Conservation (phyloP, 371 early-diverging fungal species). For the Paramicrosporidium saccamoebae region DNA sequence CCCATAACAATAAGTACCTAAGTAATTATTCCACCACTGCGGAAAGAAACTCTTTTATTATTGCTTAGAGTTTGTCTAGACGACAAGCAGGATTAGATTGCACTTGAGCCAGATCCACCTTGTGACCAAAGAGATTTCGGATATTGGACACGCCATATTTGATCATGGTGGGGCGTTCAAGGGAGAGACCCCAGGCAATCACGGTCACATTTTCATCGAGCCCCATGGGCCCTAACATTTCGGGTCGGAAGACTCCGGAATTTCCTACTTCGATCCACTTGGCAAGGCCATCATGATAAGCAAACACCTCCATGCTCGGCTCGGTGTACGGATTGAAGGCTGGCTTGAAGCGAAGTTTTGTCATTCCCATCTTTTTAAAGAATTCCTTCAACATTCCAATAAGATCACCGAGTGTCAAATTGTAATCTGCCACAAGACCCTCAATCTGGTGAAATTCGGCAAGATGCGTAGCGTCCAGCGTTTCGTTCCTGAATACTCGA, state of each 20-base stretch:
- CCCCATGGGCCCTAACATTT: constrained; percentile 92
- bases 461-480: constrained; percentile 96
- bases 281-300: constrained; percentile 79
- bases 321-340: constrained; percentile 99
- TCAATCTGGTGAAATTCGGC: constrained; percentile 99
- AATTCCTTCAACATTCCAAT: constrained; percentile 91
- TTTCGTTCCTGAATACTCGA: constrained; percentile 97
- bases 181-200: constrained; percentile 94
- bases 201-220: constrained; percentile 84
- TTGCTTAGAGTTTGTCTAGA: constrained; percentile 39
- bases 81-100: constrained; percentile 64
- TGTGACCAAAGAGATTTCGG: constrained; percentile 92
- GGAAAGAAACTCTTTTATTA: no score
- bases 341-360: constrained; percentile 95
- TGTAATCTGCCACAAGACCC: constrained; percentile 89
- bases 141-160: constrained; percentile 92
- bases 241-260: constrained; percentile 99
- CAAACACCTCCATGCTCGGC: constrained; percentile 98
- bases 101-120: constrained; percentile 81
- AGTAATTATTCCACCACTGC: no score
- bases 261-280: constrained; percentile 99
- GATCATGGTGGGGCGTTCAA: constrained; percentile 99
- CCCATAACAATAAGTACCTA: no score
- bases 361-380: constrained; percentile 78
- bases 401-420: constrained; percentile 78